Base-by-base conservation (phyloP, 441 rosid genomes). In the Adansonia madagascariensis region DNA sequence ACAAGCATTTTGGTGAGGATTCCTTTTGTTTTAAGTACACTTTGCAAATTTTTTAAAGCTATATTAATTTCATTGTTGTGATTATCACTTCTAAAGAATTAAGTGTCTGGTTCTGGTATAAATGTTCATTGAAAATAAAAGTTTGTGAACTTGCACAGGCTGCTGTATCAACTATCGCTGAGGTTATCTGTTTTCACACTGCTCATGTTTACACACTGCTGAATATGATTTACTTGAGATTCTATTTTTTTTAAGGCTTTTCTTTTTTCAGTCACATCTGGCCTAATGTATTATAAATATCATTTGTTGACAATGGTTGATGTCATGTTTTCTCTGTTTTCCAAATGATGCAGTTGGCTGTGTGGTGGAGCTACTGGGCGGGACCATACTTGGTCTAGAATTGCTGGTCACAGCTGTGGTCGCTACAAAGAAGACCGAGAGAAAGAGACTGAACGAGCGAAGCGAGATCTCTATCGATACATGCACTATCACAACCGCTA, bases 281-380 rank as follows among this genome's bases (percentile, higher is more conserved):
- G 31, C 31, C 31, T 27, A 27, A 27, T 27, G 1, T 27, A 27
- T 27, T 27, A 27, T 27, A 27, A 27, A 27, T 27, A 27, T 27
- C 31, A 27, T 27, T 27, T 27, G 31, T 27, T 27, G 31, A 27
- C 31, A 27, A 2, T 27, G 31, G 31, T 27, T 27, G 2, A 27
- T 27, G 31, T 27, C 31, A 27, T 27, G 31, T 27, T 27, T 27
- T 71, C 75, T 56, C 59, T 59, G 10, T 74, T 77, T 77, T 70
- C 71, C 60, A 53, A 76, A 57, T 74, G 55, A 78, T 50, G 47
- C 85, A 91, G 96, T 79, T 90, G 96, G 96, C 81, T 91, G 41
- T 91, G 96, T 77, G 96, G 94, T 41, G 92, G 89, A 75, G 96
- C 92, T 57, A 90, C 94, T 46, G 96, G 96, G 41, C 87, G 87